phyloP scores from a whole-genome alignment of 768 basidiomycete species.

The Tricholoma matsutake region DNA sequence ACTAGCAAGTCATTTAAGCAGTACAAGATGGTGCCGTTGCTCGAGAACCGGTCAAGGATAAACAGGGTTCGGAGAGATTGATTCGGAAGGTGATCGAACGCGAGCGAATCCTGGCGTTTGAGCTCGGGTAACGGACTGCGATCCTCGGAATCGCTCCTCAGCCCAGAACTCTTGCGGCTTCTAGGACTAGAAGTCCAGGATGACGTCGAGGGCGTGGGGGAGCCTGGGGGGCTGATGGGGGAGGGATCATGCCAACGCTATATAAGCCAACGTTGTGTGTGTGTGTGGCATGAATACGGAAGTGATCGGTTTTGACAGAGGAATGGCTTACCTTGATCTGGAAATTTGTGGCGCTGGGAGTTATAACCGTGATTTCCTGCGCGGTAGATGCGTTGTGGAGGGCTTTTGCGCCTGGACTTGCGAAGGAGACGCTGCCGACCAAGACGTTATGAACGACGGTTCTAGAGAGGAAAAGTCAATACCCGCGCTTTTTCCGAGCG shows the following conservation, averaged over 20 bases:
- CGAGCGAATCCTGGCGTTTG: conserved; percentile 31
- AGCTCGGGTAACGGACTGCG: conserved; percentile 17
- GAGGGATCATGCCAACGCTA: conserved; percentile 71
- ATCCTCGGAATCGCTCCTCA: conserved; percentile 14
- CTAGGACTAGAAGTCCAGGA: conserved; percentile 22
- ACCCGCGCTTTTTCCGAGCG: background rate
- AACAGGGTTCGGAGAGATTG: conserved; percentile 77
- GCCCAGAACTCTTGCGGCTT: conserved; percentile 12
- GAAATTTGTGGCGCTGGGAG: conserved; percentile 52
- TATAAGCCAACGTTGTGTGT: background rate
- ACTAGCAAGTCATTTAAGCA: conserved; percentile 73
- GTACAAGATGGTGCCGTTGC: conserved; percentile 62
- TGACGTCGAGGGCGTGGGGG: conserved; percentile 30
- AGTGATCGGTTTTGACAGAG: conserved; percentile 1
- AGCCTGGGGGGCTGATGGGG: conserved; percentile 54
- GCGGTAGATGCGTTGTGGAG: conserved; percentile 81
- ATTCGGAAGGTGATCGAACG: conserved; percentile 61
- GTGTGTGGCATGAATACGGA: background rate
- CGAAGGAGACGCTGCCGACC: conserved; percentile 78
- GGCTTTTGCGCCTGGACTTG: conserved; percentile 69
- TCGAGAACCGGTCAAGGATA: conserved; percentile 75
- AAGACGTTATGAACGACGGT: conserved; percentile 73
- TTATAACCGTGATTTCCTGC: conserved; percentile 74
- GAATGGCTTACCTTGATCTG: conserved; percentile 45
- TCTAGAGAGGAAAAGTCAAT: conserved; percentile 28